These are phyloP conservation scores for Sporothrix brasiliensis DNA, from an alignment of 2,329 filamentous ascomycete genomes.

Conservation along the genomic window DNA sequence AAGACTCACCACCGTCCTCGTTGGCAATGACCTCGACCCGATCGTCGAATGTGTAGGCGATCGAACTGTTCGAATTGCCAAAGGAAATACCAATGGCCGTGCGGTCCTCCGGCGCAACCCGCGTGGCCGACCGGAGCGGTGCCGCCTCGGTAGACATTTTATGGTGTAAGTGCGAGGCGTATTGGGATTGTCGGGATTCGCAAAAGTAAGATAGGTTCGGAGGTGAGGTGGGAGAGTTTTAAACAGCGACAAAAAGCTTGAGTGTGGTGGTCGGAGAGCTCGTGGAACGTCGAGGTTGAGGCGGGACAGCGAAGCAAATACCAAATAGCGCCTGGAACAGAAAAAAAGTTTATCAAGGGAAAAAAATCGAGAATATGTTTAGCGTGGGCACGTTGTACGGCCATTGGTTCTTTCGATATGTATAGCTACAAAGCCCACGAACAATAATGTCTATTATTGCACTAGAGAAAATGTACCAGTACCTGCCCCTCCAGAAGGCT, in stretches of 20 bases:
- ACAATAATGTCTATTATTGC: background rate
- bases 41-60: conserved; percentile 89
- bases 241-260: background rate
- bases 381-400: conserved; percentile 24
- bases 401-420: conserved; percentile 14
- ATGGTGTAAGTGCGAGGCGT: background rate
- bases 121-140: conserved; percentile 22
- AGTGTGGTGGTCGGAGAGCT: conserved; percentile 8
- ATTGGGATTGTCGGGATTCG: background rate
- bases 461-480: background rate
- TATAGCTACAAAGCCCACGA: background rate
- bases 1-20: conserved; percentile 82
- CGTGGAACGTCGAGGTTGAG: conserved; percentile 1
- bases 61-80: conserved; percentile 97
- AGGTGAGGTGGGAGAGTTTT: background rate
- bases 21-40: conserved; percentile 98
- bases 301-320: conserved; percentile 11
- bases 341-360: conserved; percentile 28
- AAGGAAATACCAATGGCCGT: conserved; percentile 93
- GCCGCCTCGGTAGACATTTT: conserved; percentile 33
- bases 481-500: conserved; percentile 27
- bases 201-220: background rate
- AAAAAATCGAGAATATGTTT: conserved; percentile 23
- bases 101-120: conserved; percentile 57
- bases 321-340: conserved; percentile 4